A percentile compares a stretch with the other conserved stretches of the same genome.
Conservation (phyloP, 345 rosid genomes). For the Citrus medica region DNA sequence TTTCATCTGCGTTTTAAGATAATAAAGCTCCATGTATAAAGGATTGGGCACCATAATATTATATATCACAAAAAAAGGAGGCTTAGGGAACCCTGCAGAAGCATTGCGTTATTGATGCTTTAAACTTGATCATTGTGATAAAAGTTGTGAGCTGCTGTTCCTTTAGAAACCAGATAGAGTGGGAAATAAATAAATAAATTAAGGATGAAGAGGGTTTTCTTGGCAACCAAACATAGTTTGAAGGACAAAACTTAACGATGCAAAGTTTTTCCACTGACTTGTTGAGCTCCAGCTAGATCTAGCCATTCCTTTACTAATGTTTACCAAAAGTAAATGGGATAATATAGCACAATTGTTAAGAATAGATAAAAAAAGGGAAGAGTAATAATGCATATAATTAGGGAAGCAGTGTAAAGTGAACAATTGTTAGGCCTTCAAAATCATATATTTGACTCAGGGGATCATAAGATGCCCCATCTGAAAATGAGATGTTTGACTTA, state of each 20-base stretch:
- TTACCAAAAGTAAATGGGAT: neutral
- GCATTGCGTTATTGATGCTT: no score
- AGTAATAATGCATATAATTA: neutral
- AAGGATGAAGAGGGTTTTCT: neutral
- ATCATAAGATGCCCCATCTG: no score
- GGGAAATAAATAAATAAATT: neutral
- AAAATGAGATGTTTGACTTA: neutral
- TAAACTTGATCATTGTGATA: neutral
- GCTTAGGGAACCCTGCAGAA: no score
- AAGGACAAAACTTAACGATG: neutral
- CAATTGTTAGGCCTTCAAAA: neutral
- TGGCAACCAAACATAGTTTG: neutral
- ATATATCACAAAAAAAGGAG: no score
- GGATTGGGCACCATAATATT: no score
- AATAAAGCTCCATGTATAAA: no score
- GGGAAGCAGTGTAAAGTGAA: neutral
- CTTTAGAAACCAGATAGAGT: neutral
- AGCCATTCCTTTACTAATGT: neutral
- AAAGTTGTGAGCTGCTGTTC: neutral
- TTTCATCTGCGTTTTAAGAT: no score
- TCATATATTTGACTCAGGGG: neutral
- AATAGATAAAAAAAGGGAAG: neutral
- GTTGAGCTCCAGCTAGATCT: neutral
- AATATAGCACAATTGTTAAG: neutral
- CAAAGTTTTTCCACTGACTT: neutral